Evolutionary conservation across 2,329 filamentous ascomycete species (phyloP).

Genomic region (Dactylellina drechsleri): DNA sequence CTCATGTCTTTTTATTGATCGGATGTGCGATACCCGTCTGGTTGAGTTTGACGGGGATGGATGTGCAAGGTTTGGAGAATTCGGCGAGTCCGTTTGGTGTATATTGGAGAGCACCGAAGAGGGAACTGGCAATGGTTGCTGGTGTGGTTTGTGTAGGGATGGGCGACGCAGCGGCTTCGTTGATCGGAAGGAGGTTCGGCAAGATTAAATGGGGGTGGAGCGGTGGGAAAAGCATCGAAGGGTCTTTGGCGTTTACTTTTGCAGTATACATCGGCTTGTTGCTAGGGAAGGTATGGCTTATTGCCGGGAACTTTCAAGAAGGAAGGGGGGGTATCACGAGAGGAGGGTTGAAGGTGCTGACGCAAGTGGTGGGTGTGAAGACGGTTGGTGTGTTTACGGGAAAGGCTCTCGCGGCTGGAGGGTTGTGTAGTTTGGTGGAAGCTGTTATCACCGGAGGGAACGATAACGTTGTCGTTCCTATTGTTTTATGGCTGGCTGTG

Average conservation of each 20-base stretch:
- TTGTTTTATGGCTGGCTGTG: conserved; percentile 91
- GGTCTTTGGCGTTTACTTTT: conserved; percentile 78
- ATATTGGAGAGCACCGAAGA: conserved; percentile 59
- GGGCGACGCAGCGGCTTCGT: conserved; percentile 89
- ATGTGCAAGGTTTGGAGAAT: conserved; percentile 1
- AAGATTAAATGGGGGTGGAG: conserved; percentile 94
- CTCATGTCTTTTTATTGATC: conserved; percentile 93
- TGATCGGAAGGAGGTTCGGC: conserved; percentile 88
- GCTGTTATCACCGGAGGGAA: conserved; percentile 95
- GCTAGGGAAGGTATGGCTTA: conserved; percentile 77
- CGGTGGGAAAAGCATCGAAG: conserved; percentile 94
- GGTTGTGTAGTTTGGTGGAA: conserved; percentile 87
- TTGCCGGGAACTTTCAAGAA: conserved; percentile 75
- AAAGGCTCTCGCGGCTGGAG: conserved; percentile 78
- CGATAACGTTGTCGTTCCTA: conserved; percentile 96
- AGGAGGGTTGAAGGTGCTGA: conserved; percentile 43
- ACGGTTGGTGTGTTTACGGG: conserved; percentile 34
- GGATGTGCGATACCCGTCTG: conserved; percentile 95
- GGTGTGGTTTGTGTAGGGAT: conserved; percentile 95
- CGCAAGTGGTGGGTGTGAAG: conserved; percentile 24
- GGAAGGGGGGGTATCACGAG: conserved; percentile 55
- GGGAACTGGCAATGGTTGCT: conserved; percentile 88
- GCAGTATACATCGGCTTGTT: conserved; percentile 82
- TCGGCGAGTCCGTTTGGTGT: conserved; percentile 26
- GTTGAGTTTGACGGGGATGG: conserved; percentile 61